A percentile compares a stretch with the other conserved stretches of the same genome.
Conservation (phyloP, 1,284 basidiomycete species). For the Ceratobasidium sp. region DNA sequence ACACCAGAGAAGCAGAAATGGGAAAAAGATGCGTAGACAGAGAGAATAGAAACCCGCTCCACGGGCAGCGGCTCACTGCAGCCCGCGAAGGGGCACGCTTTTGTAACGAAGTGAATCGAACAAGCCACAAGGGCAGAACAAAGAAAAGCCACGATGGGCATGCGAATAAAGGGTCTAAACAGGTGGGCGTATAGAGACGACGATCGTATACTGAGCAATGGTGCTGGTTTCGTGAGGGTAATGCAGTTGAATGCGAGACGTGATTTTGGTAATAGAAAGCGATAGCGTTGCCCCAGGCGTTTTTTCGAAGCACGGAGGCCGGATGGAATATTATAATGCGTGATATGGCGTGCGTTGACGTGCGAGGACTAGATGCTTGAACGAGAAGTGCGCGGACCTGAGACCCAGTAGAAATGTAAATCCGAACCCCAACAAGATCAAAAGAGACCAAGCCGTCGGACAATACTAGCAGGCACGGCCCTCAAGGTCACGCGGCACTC, state of each 20-base stretch:
- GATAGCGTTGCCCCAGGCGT: constrained; percentile 25
- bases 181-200: constrained; percentile 8
- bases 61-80: constrained; percentile 29
- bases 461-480: constrained; percentile 31
- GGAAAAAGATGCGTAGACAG: constrained; percentile 22
- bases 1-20: constrained; percentile 7
- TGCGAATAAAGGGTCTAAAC: constrained; percentile 37
- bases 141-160: constrained; percentile 17
- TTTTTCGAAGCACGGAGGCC: constrained; percentile 37
- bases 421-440: constrained; percentile 38
- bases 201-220: constrained; percentile 27
- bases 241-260: constrained; percentile 44
- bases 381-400: constrained; percentile 34
- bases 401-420: constrained; percentile 39
- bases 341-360: constrained; percentile 39
- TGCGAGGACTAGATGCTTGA: constrained; percentile 38
- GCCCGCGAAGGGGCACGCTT: constrained; percentile 37
- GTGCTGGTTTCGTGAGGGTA: constrained; percentile 33
- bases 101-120: constrained; percentile 35
- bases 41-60: constrained; percentile 36
- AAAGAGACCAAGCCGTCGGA: constrained; percentile 22
- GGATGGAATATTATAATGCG: constrained; percentile 35
- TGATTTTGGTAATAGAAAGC: constrained; percentile 41
- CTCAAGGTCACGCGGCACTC: constrained; percentile 35
- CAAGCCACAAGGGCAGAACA: constrained; percentile 17